Base-by-base conservation (phyloP, 2,329 filamentous ascomycete genomes). In the Fusarium sp. region DNA sequence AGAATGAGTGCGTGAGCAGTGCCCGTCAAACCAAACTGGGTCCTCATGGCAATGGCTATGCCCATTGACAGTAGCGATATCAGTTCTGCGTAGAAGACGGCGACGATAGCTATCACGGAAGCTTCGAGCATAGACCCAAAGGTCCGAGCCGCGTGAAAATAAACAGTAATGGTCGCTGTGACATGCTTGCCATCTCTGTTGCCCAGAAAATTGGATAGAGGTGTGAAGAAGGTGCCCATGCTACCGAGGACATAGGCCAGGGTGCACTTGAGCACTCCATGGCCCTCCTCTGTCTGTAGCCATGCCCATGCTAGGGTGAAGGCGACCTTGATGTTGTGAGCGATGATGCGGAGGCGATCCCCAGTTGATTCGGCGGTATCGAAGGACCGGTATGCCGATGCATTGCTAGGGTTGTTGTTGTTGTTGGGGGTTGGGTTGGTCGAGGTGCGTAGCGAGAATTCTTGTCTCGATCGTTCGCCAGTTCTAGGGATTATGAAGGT, bases 111-210 rank as follows among this genome's bases (percentile, higher is more conserved):
- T 62, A 96, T 90, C 36, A 95, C 82, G 11, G 92, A 88, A 4
- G 94, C 95, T 80, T 97, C 93, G 62, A 94, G 88, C 94, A 98
- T 97, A 71, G 93, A 96, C 1, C 95, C 95, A 28, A 91, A 89
- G 16, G 94, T 94, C 62, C 95, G 87, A 7, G 94, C 93, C 6
- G 95, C 94, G 78, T 98, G 94, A 76, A 98, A 98, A 77, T 97
- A 98, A 11, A 98, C 95, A 1, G 94, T 97, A 62, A 98, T 90
- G 3, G 95, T 98, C 34, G 94, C 94, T 54, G 97, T 94, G 76
- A 97, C 91, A 80, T 98, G 95, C 78, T 98, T 98, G 53, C 94
- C 94, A 81, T 97, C 95, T 76, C 94, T 92, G 68, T 91, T 87
- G 11, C 95, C 95, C 15, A 98, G 84, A 60, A 94, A 88, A 8